Evolutionary conservation across 2,329 filamentous ascomycete genomes (phyloP).

Genomic region (Venturiaceae sp.): DNA sequence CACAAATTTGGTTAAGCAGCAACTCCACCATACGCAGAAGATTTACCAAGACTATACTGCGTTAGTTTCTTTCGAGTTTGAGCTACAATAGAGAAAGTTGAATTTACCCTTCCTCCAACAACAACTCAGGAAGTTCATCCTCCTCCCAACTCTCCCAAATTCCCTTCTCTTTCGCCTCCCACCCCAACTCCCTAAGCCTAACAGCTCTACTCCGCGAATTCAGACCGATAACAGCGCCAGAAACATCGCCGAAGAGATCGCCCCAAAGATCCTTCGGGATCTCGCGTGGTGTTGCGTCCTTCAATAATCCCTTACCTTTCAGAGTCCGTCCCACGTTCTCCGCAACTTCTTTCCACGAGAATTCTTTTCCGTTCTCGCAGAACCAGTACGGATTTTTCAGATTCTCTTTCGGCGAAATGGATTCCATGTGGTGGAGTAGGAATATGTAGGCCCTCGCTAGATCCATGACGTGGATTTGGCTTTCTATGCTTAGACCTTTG

Average conservation of each 20-base stretch:
- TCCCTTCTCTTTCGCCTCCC: slow-evolving; percentile 35
- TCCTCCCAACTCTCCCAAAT: slow-evolving; percentile 27
- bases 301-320: slow-evolving; percentile 26
- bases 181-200: slow-evolving; percentile 35
- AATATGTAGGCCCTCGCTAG: slow-evolving; percentile 35
- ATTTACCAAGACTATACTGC: no score
- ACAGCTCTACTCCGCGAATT: slow-evolving; percentile 35
- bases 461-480: slow-evolving; percentile 38
- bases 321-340: slow-evolving; percentile 27
- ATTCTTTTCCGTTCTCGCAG: slow-evolving; percentile 35
- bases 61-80: no score
- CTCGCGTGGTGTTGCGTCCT: slow-evolving; percentile 24
- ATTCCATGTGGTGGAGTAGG: slow-evolving; percentile 35
- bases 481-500: slow-evolving; percentile 30
- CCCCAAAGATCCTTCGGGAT: slow-evolving; percentile 27
- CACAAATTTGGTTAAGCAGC: no score
- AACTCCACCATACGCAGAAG: no score
- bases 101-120: no score
- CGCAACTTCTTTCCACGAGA: slow-evolving; percentile 33
- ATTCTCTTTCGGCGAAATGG: slow-evolving; percentile 17
- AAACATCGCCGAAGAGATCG: slow-evolving; percentile 30
- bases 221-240: slow-evolving; percentile 27
- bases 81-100: no score
- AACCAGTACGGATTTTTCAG: slow-evolving; percentile 41
- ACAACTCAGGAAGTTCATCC: slow-evolving; percentile 37